A percentile compares a stretch with the other conserved stretches of the same genome.
Conservation (phyloP, 2,329 filamentous ascomycete genomes). For the Fusarium equiseti region DNA sequence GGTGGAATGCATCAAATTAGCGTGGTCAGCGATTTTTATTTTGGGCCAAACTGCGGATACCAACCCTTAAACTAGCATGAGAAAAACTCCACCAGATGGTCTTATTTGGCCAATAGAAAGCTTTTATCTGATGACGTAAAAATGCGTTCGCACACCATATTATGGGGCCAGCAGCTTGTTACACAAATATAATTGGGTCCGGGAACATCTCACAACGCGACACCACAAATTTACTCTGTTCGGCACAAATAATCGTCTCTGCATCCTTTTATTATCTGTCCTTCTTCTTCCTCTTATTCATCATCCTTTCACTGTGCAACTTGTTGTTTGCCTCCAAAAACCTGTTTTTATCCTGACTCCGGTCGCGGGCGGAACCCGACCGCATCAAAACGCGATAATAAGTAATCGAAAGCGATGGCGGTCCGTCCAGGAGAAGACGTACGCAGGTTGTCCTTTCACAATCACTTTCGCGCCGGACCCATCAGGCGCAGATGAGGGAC, state of each 20-base stretch:
- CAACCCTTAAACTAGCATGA: no score
- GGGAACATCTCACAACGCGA: constrained; percentile 25
- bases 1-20: no score
- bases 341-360: constrained; percentile 44
- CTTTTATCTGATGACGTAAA: no score
- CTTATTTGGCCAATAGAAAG: no score
- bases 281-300: neutral
- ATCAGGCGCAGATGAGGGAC: constrained; percentile 49
- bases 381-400: constrained; percentile 40
- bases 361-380: constrained; percentile 44
- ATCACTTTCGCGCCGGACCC: constrained; percentile 52
- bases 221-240: constrained; percentile 19
- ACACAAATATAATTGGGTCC: no score
- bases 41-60: no score
- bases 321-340: constrained; percentile 40
- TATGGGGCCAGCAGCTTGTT: no score
- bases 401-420: constrained; percentile 65
- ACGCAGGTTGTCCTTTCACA: constrained; percentile 68
- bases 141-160: no score
- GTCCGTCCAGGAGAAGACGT: constrained; percentile 61
- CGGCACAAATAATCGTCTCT: neutral
- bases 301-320: constrained; percentile 26
- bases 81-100: no score
- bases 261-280: neutral
- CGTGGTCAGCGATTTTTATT: no score